A percentile compares a stretch with the other conserved stretches of the same genome.
Conservation (phyloP, 2,329 filamentous ascomycete species). For the Dothideomycetes sp. region DNA sequence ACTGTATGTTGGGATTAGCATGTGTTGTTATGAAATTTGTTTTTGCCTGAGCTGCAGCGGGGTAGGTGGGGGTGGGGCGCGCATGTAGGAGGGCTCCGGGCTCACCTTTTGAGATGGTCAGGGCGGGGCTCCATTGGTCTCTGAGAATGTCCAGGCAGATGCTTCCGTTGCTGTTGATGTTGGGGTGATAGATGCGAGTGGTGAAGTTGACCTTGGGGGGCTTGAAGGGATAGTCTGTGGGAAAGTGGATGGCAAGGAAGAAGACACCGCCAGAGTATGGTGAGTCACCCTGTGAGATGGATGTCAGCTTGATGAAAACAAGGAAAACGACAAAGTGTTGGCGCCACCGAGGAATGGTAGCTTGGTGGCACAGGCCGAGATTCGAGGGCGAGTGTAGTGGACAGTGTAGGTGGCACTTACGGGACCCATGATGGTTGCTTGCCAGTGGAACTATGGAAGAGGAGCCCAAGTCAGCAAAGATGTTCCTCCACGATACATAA, state of each 20-base stretch:
- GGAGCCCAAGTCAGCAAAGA: conserved; percentile 12
- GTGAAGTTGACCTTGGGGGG: conserved; percentile 99
- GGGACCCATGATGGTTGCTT: conserved; percentile 99
- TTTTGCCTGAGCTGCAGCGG: background rate
- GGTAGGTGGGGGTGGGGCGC: background rate
- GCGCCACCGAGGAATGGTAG: too few species aligned
- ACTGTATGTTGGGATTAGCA: conserved; percentile 44
- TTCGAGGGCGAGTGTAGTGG: background rate
- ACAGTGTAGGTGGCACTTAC: conserved; percentile 46
- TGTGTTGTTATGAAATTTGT: background rate
- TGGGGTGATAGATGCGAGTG: conserved; percentile 98
- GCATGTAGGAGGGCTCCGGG: conserved; percentile 1
- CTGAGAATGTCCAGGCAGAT: conserved; percentile 97
- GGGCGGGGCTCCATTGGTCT: conserved; percentile 97
- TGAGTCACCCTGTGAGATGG: conserved; percentile 61
- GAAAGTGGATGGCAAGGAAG: conserved; percentile 98
- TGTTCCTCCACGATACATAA: too few species aligned
- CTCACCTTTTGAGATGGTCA: conserved; percentile 96
- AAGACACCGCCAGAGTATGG: conserved; percentile 98
- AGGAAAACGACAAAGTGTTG: background rate
- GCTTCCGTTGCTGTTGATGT: conserved; percentile 99
- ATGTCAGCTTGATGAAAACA: background rate
- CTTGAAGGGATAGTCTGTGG: conserved; percentile 99
- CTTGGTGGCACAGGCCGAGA: background rate
- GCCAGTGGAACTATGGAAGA: conserved; percentile 83